These are phyloP conservation scores for Ceratobasidium sp. DNA, from an alignment of 1,284 basidiomycete species.

Conservation along the genomic window DNA sequence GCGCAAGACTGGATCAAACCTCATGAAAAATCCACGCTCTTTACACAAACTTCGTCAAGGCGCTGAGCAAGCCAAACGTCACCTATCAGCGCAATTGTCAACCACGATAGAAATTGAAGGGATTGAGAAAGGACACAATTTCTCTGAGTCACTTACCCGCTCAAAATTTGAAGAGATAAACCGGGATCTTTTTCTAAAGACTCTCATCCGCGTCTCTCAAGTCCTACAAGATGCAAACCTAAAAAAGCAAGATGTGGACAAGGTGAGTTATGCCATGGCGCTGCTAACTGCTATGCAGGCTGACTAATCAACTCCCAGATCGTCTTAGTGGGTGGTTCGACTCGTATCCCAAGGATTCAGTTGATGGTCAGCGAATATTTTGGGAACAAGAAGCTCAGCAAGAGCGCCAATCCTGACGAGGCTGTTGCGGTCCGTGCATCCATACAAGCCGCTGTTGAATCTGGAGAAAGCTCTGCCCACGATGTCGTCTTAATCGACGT, in stretches of 20 bases:
- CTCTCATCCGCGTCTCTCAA: conserved; percentile 74
- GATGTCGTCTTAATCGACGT: conserved; percentile 65
- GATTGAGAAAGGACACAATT: conserved; percentile 71
- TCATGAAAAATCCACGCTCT: conserved; percentile 64
- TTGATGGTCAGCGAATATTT: conserved; percentile 69
- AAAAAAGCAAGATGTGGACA: conserved; percentile 58
- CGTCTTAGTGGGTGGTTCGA: conserved; percentile 72
- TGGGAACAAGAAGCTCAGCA: conserved; percentile 65
- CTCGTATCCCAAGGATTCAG: conserved; percentile 73
- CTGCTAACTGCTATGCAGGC: conserved; percentile 52
- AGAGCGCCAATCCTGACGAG: conserved; percentile 96
- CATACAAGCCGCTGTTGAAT: conserved; percentile 85
- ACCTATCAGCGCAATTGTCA: conserved; percentile 69
- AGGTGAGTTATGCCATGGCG: conserved; percentile 70
- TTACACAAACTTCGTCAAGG: no score
- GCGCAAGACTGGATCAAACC: conserved; percentile 66
- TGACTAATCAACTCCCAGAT: conserved; percentile 68
- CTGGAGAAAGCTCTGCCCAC: conserved; percentile 66
- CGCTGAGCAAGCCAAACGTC: conserved; percentile 66
- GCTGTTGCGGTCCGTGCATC: conserved; percentile 99
- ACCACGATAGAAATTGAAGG: conserved; percentile 72
- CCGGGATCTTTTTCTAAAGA: conserved; percentile 73
- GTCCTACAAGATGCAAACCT: conserved; percentile 72
- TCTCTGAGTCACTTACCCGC: conserved; percentile 69
- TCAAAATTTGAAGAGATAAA: conserved; percentile 75